phyloP scores from a whole-genome alignment of 257 asterid species.

The Plectranthus barbatus region DNA sequence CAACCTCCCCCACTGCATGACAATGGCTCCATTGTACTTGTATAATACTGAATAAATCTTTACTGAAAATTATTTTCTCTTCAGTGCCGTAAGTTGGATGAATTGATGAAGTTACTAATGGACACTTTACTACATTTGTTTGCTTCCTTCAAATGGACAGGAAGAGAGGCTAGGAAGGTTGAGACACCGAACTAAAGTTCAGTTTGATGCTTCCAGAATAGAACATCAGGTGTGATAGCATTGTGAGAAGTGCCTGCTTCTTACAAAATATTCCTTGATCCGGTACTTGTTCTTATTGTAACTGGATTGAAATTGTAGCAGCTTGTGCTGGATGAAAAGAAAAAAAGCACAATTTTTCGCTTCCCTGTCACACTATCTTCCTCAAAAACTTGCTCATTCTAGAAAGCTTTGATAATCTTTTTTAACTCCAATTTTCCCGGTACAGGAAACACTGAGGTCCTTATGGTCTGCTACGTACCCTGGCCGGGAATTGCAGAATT shows the following conservation, averaged over 20 bases:
- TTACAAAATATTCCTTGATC: background rate
- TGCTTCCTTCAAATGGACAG: slow-evolving; percentile 25
- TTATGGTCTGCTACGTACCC: slow-evolving; percentile 83
- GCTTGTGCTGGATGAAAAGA: background rate
- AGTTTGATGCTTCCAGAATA: slow-evolving; percentile 60
- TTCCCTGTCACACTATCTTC: background rate
- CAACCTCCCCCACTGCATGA: no score
- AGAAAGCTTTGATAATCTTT: background rate
- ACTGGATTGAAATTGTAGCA: background rate
- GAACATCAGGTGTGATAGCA: slow-evolving; percentile 62
- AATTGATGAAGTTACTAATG: background rate
- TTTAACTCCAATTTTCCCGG: background rate
- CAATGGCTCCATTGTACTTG: no score
- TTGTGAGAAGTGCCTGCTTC: background rate
- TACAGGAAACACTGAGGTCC: slow-evolving; percentile 70
- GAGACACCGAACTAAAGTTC: slow-evolving; percentile 56
- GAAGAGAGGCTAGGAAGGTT: slow-evolving; percentile 68
- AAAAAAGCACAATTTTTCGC: background rate
- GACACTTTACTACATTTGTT: background rate
- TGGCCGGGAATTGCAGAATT: slow-evolving; percentile 49
- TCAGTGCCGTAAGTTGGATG: background rate
- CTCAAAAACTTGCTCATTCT: background rate
- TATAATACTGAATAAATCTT: no score
- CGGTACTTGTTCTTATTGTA: background rate
- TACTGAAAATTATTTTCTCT: background rate